Evolutionary conservation across 495 filamentous ascomycete genomes (phyloP).

Genomic region (Oidiodendron maius): DNA sequence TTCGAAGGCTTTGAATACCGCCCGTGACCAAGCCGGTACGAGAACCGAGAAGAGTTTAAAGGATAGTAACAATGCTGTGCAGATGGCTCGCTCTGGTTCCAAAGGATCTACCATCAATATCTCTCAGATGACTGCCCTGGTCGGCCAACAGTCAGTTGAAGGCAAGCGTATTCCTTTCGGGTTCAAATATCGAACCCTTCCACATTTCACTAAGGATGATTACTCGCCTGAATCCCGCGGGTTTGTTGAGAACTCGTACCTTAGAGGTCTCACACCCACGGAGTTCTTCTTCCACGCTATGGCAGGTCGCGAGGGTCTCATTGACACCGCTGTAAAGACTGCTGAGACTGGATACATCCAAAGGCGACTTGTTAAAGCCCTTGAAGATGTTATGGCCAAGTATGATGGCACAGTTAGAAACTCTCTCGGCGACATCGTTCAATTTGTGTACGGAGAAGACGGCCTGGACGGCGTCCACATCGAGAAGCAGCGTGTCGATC

Average conservation of each 20-base stretch:
- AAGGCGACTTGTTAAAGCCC: constrained; percentile 92
- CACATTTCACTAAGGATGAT: constrained; percentile 98
- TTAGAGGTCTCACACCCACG: constrained; percentile 88
- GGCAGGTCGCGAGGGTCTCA: constrained; percentile 99
- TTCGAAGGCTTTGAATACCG: constrained; percentile 85
- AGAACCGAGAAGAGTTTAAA: constrained; percentile 85
- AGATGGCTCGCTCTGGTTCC: constrained; percentile 92
- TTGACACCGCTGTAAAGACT: constrained; percentile 99
- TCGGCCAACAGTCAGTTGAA: constrained; percentile 96
- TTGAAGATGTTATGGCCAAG: constrained; percentile 95
- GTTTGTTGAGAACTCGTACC: constrained; percentile 98
- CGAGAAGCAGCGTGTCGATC: constrained; percentile 84
- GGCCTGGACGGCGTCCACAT: constrained; percentile 87
- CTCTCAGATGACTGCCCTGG: constrained; percentile 96
- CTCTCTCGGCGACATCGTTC: constrained; percentile 92
- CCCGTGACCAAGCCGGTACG: constrained; percentile 94
- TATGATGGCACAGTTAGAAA: constrained; percentile 98
- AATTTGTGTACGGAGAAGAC: constrained; percentile 97
- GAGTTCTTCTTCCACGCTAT: constrained; percentile 99
- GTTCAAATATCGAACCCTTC: constrained; percentile 96
- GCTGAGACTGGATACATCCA: constrained; percentile 99
- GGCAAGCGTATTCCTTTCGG: constrained; percentile 99
- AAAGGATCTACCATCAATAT: constrained; percentile 99
- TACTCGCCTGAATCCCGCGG: constrained; percentile 95
- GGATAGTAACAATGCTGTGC: constrained; percentile 89